Conservation (phyloP, 768 basidiomycete species). For the Auricularia cornea region DNA sequence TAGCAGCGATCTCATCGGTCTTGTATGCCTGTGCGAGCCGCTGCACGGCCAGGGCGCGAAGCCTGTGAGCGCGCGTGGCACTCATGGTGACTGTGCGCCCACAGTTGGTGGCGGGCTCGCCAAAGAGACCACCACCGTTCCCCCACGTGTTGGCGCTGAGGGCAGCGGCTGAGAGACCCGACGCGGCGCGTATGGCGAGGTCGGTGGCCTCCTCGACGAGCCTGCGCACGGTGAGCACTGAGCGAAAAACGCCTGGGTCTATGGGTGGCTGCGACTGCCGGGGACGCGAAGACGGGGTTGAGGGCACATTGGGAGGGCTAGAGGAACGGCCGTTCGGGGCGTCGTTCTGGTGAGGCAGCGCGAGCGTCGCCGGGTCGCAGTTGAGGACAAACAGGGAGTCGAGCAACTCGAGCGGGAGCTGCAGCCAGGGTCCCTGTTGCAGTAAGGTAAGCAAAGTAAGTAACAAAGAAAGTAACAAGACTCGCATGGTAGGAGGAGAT, state of each 20-base stretch:
- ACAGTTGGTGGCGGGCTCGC: slow-evolving; percentile 34
- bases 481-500: slow-evolving; percentile 86
- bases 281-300: slow-evolving; percentile 20
- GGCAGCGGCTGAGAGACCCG: slow-evolving; percentile 69
- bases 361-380: slow-evolving; percentile 59
- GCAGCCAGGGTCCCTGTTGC: slow-evolving; percentile 80
- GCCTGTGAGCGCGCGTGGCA: slow-evolving; percentile 70
- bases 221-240: slow-evolving; percentile 61
- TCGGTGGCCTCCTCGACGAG: slow-evolving; percentile 88
- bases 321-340: slow-evolving; percentile 23
- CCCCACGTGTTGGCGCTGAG: slow-evolving; percentile 47
- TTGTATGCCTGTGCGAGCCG: slow-evolving; percentile 81
- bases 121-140: slow-evolving; percentile 31
- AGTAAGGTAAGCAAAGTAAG: neutral
- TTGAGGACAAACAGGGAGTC: slow-evolving; percentile 76
- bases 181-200: slow-evolving; percentile 78
- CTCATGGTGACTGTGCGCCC: slow-evolving; percentile 79
- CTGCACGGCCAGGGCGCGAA: slow-evolving; percentile 76
- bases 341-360: slow-evolving; percentile 37
- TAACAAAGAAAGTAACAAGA: slow-evolving; percentile 15
- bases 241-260: slow-evolving; percentile 80
- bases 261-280: slow-evolving; percentile 78
- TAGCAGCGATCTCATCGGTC: slow-evolving; percentile 83
- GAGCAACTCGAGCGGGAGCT: slow-evolving; percentile 77
- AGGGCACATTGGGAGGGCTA: slow-evolving; percentile 18